Percentiles rank a stretch among this genome's conserved stretches.
Conservation (phyloP, 2,329 filamentous ascomycete genomes). For the Pseudogymnoascus sp. region DNA sequence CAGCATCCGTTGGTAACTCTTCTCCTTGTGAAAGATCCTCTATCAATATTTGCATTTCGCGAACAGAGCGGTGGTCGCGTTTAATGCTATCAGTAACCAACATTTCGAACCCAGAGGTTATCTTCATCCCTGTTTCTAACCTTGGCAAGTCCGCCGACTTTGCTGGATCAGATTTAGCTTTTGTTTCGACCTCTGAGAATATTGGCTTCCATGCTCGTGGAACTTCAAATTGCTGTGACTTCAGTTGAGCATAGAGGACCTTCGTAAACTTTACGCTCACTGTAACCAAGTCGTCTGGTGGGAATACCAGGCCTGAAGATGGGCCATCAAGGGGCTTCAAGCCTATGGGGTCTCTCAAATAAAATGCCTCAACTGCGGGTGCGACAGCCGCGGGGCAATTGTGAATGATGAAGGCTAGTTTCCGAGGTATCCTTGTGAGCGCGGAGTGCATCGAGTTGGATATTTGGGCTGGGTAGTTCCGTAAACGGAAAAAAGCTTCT, state of each 20-base stretch:
- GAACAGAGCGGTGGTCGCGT: conserved; percentile 57
- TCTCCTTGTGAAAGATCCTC: conserved; percentile 56
- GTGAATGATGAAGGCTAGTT: conserved; percentile 72
- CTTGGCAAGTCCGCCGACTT: conserved; percentile 23
- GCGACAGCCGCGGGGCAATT: conserved; percentile 67
- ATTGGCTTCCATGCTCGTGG: conserved; percentile 44
- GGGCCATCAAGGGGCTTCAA: conserved; percentile 59
- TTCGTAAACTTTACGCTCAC: conserved; percentile 77
- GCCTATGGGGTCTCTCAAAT: conserved; percentile 74
- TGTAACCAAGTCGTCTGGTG: conserved; percentile 70
- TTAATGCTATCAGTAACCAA: conserved; percentile 60
- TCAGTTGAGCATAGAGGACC: conserved; percentile 83
- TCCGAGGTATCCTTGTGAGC: conserved; percentile 67
- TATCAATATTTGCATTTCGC: conserved; percentile 69
- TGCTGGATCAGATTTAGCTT: conserved; percentile 22
- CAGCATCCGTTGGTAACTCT: conserved; percentile 65
- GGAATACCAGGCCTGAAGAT: conserved; percentile 51
- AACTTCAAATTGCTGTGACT: conserved; percentile 72
- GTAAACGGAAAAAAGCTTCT: conserved; percentile 83
- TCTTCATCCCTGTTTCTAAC: conserved; percentile 74
- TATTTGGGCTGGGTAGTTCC: conserved; percentile 75
- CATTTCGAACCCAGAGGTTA: conserved; percentile 88
- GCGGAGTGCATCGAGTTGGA: conserved; percentile 67
- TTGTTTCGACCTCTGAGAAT: conserved; percentile 27
- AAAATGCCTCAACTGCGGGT: conserved; percentile 83